Evolutionary conservation across 2,329 filamentous ascomycete genomes (phyloP), one percentile per base, ranked within the genome.

Genomic region (Ophiosphaerella herpotricha): DNA sequence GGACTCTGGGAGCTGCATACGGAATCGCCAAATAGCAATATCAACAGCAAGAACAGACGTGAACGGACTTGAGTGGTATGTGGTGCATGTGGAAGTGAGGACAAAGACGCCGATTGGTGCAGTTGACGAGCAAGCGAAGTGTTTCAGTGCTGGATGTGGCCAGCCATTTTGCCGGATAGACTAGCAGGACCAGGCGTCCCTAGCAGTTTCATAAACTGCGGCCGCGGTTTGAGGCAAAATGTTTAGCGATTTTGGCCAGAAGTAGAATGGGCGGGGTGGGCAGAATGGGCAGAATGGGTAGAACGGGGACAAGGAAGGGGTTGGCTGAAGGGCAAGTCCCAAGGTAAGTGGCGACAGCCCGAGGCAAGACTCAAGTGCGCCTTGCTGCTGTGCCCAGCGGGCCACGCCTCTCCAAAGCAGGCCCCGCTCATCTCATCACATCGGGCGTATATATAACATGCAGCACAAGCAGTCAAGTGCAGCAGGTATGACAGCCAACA

Each of bases 1-100:
- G 45, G 45, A 47, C 45, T 42, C 39, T 41, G 32, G 45, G 36
- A 47, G 31, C 48, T 43, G 42, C 26, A 46, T 41, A 46, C 29
- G 32, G 33, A 46, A 16, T 11, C 36, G 39, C 44, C 35, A 44
- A 39, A 35, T 40, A 37, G 24, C 29, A 46, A 46, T 11, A 32
- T 32, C 8, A 32, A 29, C 9, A 33, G 26, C 36, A 46, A 39
- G 36, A 34, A 21, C 12, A 40, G 1, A n/a, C 11, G 23, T 29
- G 38, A 40, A 14, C 38, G 23, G 45, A 47, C 37, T 36, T 35
- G 7, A 7, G 23, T 42, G 37, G 14, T 37, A 14, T 29, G 21
- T 41, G 23, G 29, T 24, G 26, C 31, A 32, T 14, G 39, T 42
- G 13, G 21, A 33, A n/a, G 39, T 13, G 13, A 16, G 29, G 13